Evolutionary conservation across 2,329 filamentous ascomycete species (phyloP), one percentile per base, ranked within the genome.

Genomic region (Colletotrichum sp.): DNA sequence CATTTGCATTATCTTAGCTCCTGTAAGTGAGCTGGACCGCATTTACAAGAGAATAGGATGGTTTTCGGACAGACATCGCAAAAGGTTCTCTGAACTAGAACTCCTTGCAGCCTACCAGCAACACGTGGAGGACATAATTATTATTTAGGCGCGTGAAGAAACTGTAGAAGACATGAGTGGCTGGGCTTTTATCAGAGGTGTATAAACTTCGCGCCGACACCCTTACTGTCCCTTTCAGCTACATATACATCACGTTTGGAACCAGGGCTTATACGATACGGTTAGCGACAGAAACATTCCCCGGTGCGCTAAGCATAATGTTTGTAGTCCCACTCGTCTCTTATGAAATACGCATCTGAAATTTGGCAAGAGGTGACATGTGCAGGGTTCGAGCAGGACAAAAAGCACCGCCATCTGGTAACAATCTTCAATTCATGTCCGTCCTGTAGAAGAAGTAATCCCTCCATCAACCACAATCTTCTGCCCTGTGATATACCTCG

Each of bases 401-500:
- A 7, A n/a, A 55, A 24, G 18, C 9, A 55, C 48, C 48, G 48
- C 2, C 26, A n/a, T 2, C 8, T 5, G 21, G 21, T 18, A 28
- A 30, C 26, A 34, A 26, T 30, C 9, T 66, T 7, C 28, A 34
- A 16, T 21, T 32, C 18, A 73, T 6, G 61, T 15, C 15, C 72
- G 21, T 3, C 72, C 72, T 16, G 85, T 87, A 9, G 84, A 87
- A 26, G 79, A 81, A 3, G 84, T 86, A 34, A 87, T 84, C 0
- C 86, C 87, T 0, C 87, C 88, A 80, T 89, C 88, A 5, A 89
- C 84, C 13, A 90, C 84, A 77, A 90, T 82, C 79, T 87, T 86
- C 79, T 89, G 87, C 1, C 91, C 91, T 1, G 91, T 93, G 6
- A 93, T 88, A 79, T 93, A 93, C 43, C 84, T 86, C 4, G 91